Base-by-base conservation (phyloP, 306 rosid genomes). In the Chamaecrista fasciculata region DNA sequence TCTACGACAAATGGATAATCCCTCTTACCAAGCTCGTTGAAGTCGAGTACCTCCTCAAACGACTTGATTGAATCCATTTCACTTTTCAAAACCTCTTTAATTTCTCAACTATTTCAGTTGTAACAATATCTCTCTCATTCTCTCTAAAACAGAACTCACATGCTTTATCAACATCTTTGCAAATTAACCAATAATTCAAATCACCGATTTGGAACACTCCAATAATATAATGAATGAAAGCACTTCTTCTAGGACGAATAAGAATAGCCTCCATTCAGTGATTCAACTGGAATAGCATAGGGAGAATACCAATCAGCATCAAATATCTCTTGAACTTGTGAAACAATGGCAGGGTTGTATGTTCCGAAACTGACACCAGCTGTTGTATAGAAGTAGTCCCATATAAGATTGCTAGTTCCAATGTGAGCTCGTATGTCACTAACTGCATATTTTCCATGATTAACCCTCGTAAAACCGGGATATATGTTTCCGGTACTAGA, bases 231-330 rank as follows among this genome's bases (percentile, higher is more conserved):
- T 20, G n/a, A 5, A 21, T 8, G 55, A 53, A 11, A 44, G 37
- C 31, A 25, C 28, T 50, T 14, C 28, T 50, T 14, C 81, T 78
- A 87, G 71, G 76, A 79, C 31, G 85, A 76, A 69, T 76, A 82
- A 23, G 60, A 33, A 50, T 29, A 73, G 31, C 77, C 75, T 29
- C 70, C 76, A 57, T 67, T 81, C 50, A 85, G 48, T 62, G 72
- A 71, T 66, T 80, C 69, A 68, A 90, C 79, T 0, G 89, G 89
- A 63, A 90, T 66, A 74, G 82, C 84, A 74, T 94, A 90, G 5
- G 97, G 89, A 18, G 98, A 94, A 72, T 86, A 78, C 98, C 98
- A 94, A 60, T 94, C 97, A n/a, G 96, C 94, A 33, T 94, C 85
- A 66, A 94, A 94, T 14, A 90, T 72, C 67, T 83, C 77, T 40